Conservation (phyloP, 1,284 basidiomycete species). For the Trametes sp. region DNA sequence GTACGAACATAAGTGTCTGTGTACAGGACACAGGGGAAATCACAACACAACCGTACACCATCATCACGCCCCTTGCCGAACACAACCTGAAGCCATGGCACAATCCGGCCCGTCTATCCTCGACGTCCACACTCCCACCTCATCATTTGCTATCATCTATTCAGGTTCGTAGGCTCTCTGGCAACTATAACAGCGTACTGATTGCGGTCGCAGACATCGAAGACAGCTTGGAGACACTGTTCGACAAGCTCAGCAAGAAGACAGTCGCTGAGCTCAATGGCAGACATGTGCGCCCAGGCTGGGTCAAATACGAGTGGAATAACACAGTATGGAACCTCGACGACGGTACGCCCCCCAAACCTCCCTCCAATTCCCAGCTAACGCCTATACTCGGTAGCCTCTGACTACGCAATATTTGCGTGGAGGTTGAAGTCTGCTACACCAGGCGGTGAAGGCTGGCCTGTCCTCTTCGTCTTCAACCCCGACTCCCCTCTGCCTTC, state of each 20-base stretch:
- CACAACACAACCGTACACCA: conserved; percentile 3
- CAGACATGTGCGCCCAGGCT: conserved; percentile 70
- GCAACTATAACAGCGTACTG: conserved; percentile 15
- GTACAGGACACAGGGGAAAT: conserved; percentile 1
- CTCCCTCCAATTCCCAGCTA: not conserved
- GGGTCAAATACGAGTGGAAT: conserved; percentile 83
- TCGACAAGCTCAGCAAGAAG: conserved; percentile 75
- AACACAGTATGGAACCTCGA: conserved; percentile 81
- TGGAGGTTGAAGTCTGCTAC: conserved; percentile 65
- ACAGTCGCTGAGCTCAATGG: conserved; percentile 60
- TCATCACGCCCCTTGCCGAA: not conserved
- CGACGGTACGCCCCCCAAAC: conserved; percentile 61
- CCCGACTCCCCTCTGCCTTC: conserved; percentile 65
- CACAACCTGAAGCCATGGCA: conserved; percentile 23
- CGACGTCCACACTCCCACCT: conserved; percentile 75
- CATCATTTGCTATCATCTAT: conserved; percentile 77
- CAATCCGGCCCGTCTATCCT: conserved; percentile 53
- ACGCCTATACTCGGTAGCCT: conserved; percentile 52
- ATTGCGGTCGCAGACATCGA: conserved; percentile 58
- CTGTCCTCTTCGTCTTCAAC: conserved; percentile 71
- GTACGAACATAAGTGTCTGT: not conserved
- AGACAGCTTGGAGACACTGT: conserved; percentile 67
- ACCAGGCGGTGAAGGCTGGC: conserved; percentile 43
- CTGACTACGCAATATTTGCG: conserved; percentile 80
- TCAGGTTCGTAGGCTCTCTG: conserved; percentile 53